phyloP scores from a whole-genome alignment of 148 eudicot genomes.

The Arctostaphylos glauca region DNA sequence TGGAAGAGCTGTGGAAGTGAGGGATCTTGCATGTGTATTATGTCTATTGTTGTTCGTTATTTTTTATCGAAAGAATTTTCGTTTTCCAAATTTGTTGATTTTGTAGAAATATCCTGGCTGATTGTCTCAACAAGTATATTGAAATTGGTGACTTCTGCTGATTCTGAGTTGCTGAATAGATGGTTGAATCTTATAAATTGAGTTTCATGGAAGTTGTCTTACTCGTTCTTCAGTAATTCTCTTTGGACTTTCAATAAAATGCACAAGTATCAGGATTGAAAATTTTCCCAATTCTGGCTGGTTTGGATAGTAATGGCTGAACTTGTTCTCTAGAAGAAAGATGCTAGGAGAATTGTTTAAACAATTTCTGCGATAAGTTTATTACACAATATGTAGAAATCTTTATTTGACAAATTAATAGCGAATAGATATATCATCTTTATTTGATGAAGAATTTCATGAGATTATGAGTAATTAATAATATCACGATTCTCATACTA shows the following conservation, averaged over 20 bases:
- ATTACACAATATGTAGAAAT: too few species aligned
- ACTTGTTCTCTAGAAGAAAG: background rate
- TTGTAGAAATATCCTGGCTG: constrained; percentile 2
- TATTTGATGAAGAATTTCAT: too few species aligned
- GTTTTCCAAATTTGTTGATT: background rate
- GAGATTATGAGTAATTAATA: too few species aligned
- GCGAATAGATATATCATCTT: too few species aligned
- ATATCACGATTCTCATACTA: too few species aligned
- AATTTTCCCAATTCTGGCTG: background rate
- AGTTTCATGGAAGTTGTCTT: background rate
- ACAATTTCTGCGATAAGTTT: background rate
- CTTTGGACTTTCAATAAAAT: background rate
- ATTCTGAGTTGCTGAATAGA: background rate
- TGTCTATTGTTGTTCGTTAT: background rate
- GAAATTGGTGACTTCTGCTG: background rate
- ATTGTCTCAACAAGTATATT: background rate
- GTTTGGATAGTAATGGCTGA: background rate
- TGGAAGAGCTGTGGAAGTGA: constrained; percentile 99
- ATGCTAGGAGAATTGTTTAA: background rate
- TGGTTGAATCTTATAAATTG: background rate
- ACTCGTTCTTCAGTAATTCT: background rate
- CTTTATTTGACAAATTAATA: too few species aligned
- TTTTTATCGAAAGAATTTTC: background rate
- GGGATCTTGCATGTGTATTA: background rate
- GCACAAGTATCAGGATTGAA: background rate